Evolutionary conservation across 495 filamentous ascomycete species (phyloP).

Genomic region (Pseudoneurospora amorphoporcata): DNA sequence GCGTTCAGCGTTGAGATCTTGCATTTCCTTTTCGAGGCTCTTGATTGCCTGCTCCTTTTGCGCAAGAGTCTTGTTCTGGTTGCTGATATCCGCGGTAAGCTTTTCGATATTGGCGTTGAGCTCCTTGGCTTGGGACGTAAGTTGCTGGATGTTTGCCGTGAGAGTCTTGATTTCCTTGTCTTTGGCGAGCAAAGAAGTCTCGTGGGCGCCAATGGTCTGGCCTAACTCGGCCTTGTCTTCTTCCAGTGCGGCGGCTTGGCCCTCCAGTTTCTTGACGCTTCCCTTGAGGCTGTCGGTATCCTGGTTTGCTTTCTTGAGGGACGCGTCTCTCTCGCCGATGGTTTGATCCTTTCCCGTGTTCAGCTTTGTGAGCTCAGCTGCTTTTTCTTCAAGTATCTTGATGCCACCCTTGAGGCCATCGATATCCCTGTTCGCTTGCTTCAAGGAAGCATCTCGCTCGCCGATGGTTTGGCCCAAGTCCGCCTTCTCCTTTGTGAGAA

Average conservation of each 20-base stretch:
- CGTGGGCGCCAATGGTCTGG: neutral
- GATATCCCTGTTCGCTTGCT: neutral
- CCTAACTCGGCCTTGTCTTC: neutral
- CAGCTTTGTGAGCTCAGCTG: neutral
- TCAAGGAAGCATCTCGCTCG: neutral
- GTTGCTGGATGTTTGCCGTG: neutral
- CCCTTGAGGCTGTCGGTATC: neutral
- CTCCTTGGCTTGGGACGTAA: neutral
- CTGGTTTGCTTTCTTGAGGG: neutral
- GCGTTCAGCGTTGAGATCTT: slow-evolving; percentile 62
- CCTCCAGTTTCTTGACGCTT: neutral
- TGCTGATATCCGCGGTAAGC: neutral
- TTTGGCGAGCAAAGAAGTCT: neutral
- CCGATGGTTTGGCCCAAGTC: neutral
- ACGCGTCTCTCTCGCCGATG: neutral
- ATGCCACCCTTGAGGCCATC: neutral
- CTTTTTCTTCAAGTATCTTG: neutral
- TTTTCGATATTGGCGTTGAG: neutral
- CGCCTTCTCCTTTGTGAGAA: neutral
- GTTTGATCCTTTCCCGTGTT: neutral
- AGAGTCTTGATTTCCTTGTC: neutral
- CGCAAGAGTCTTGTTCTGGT: neutral
- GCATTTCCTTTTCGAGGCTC: slow-evolving; percentile 64
- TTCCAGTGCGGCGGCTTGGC: neutral
- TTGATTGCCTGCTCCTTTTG: neutral